These are phyloP conservation scores for Mortierella sp. DNA, from an alignment of 371 early-diverging fungal species.

Conservation along the genomic window DNA sequence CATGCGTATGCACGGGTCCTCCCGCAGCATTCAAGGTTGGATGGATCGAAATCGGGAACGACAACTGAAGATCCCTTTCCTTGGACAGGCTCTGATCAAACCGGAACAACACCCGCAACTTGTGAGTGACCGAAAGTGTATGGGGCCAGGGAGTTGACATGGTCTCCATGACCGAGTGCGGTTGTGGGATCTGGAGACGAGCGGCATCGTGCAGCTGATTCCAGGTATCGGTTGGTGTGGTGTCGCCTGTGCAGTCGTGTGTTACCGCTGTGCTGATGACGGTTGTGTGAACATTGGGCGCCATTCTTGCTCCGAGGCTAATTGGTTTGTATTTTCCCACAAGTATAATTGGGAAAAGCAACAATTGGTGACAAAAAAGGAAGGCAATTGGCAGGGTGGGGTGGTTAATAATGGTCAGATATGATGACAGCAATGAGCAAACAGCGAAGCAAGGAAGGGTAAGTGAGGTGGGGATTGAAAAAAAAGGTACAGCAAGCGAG, in stretches of 20 bases:
- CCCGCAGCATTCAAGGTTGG: slow-evolving; percentile 30
- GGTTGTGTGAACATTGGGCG: slow-evolving; percentile 7
- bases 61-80: slow-evolving; percentile 49
- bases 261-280: slow-evolving; percentile 41
- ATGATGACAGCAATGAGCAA: neutral
- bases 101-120: slow-evolving; percentile 33
- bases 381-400: neutral
- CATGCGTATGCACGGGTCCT: slow-evolving; percentile 29
- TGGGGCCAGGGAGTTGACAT: slow-evolving; percentile 19
- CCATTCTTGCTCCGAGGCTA: slow-evolving; percentile 12
- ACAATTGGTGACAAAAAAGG: slow-evolving; percentile 9
- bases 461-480: neutral
- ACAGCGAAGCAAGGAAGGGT: neutral
- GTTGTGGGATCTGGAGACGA: slow-evolving; percentile 47
- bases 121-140: slow-evolving; percentile 29
- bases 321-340: neutral
- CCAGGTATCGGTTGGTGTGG: slow-evolving; percentile 29
- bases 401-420: slow-evolving; percentile 8
- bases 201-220: slow-evolving; percentile 14
- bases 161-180: slow-evolving; percentile 30
- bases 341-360: neutral
- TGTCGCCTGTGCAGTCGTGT: slow-evolving; percentile 24
- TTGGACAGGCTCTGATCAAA: slow-evolving; percentile 30
- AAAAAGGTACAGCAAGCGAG: neutral
- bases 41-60: slow-evolving; percentile 43